A percentile compares a stretch with the other conserved stretches of the same genome.
Conservation (phyloP, 805 yeast genomes). For the Yarrowia sp. region DNA sequence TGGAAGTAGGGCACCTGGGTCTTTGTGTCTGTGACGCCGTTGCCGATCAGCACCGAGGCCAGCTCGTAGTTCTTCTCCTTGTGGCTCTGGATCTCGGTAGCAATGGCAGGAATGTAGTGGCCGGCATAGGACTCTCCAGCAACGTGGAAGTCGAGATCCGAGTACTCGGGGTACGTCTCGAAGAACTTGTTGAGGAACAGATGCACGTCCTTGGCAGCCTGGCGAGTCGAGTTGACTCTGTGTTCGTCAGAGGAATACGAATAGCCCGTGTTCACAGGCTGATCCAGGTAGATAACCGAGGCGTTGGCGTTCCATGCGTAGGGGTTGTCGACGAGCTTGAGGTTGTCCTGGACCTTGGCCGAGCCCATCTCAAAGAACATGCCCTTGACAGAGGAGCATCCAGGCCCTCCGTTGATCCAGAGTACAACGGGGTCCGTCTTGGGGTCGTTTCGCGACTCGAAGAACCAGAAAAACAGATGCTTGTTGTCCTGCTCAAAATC, state of each 20-base stretch:
- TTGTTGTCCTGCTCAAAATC: conserved; percentile 73
- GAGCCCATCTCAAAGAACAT: conserved; percentile 91
- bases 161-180: conserved; percentile 74
- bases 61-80: conserved; percentile 55
- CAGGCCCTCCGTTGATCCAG: conserved; percentile 97
- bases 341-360: conserved; percentile 59
- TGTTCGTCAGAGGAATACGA: conserved; percentile 61
- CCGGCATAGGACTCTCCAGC: conserved; percentile 96
- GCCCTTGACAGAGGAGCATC: conserved; percentile 90
- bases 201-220: conserved; percentile 86
- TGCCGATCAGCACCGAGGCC: conserved; percentile 82
- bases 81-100: conserved; percentile 51
- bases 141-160: conserved; percentile 64
- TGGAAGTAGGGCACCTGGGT: conserved; percentile 74
- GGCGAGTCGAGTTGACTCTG: conserved; percentile 64
- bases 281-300: conserved; percentile 85
- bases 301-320: conserved; percentile 91
- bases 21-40: conserved; percentile 85
- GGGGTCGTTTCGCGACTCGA: conserved; percentile 89
- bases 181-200: conserved; percentile 81
- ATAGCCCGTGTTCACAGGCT: conserved; percentile 90
- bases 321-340: conserved; percentile 75
- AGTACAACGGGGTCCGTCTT: conserved; percentile 78
- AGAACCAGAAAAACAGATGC: conserved; percentile 90
- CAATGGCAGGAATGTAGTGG: conserved; percentile 84